Percentiles rank a stretch among this genome's conserved stretches.
phyloP scores from a whole-genome alignment of 768 basidiomycete genomes.

The Kwoniella dendrophila region DNA sequence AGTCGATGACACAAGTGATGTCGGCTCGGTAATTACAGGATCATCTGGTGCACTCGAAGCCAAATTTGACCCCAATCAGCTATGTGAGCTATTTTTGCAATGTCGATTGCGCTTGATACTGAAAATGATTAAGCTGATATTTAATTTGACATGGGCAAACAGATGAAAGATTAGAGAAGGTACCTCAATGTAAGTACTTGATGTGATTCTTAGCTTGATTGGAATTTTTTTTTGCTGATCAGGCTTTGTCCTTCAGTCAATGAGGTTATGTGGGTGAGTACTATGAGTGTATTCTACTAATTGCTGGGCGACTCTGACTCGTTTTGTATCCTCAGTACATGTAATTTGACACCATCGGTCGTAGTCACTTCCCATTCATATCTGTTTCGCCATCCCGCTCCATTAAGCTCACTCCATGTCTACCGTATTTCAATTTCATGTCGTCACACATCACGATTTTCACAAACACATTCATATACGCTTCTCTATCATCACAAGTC shows the following conservation, averaged over 20 bases:
- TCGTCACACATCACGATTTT: too few species aligned
- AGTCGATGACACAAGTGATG: slow-evolving; percentile 9
- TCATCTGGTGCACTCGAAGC: not conserved
- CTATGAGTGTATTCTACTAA: too few species aligned
- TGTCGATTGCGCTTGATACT: not conserved
- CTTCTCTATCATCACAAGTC: too few species aligned
- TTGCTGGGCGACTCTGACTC: too few species aligned
- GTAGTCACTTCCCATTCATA: too few species aligned
- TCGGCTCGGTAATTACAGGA: slow-evolving; percentile 7
- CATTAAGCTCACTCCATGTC: too few species aligned
- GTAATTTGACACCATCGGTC: too few species aligned
- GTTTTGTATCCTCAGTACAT: too few species aligned
- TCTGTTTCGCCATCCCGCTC: too few species aligned
- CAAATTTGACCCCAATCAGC: slow-evolving; percentile 28
- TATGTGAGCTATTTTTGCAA: slow-evolving; percentile 9
- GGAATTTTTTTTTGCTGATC: not conserved
- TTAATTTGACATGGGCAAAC: not conserved
- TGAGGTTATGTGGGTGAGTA: slow-evolving; percentile 27
- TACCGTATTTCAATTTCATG: too few species aligned
- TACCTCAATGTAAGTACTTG: not conserved
- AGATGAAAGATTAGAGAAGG: slow-evolving; percentile 1
- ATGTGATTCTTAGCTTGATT: not conserved
- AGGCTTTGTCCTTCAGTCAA: slow-evolving; percentile 24
- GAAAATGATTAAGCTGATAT: not conserved
- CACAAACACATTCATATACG: too few species aligned